Percentiles rank a stretch among this genome's conserved stretches.
These are phyloP conservation scores for Chenopodium quinoa DNA, from an alignment of 148 eudicot species.

Conservation along the genomic window DNA sequence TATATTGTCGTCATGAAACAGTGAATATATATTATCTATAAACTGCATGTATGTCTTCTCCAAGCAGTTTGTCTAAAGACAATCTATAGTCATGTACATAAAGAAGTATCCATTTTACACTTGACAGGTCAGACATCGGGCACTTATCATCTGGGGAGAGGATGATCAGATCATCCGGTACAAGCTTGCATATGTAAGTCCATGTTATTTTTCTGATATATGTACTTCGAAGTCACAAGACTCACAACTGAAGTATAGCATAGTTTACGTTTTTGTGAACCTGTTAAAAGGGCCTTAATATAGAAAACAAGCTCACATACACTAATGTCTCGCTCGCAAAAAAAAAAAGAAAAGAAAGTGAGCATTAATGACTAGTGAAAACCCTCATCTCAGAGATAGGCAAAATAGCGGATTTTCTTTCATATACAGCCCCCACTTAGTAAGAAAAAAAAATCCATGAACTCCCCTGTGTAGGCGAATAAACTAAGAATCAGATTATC, in stretches of 20 bases:
- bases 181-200: constrained; percentile 76
- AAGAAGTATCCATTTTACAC: background rate
- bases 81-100: background rate
- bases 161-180: constrained; percentile 74
- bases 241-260: background rate
- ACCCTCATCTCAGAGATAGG: background rate
- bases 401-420: background rate
- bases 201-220: background rate
- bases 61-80: background rate
- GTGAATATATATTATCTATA: background rate
- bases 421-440: background rate
- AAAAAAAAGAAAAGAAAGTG: too few relatives aligned
- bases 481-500: too few relatives aligned
- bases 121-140: constrained; percentile 66
- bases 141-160: constrained; percentile 86
- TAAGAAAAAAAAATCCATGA: background rate
- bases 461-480: background rate
- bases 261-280: background rate
- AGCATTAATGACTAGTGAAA: background rate
- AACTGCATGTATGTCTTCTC: background rate
- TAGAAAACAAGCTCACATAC: background rate
- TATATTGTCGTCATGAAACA: background rate
- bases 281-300: background rate
- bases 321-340: background rate
- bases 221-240: background rate